Conservation (phyloP, 768 basidiomycete species). For the Tylopilus subfusipes region DNA sequence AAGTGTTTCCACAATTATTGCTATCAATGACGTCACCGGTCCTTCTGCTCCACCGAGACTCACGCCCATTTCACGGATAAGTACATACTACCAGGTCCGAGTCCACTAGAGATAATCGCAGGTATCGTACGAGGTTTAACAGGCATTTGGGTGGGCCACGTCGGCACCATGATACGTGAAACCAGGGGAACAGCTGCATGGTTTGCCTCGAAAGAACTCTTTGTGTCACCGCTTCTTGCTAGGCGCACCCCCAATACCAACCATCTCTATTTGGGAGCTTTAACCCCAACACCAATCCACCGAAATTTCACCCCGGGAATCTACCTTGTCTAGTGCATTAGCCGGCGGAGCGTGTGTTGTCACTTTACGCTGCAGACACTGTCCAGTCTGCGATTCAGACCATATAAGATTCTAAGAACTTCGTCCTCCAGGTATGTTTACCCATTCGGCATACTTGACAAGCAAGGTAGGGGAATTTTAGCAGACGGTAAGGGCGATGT, state of each 20-base stretch:
- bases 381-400: slow-evolving; percentile 92
- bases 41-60: slow-evolving; percentile 10
- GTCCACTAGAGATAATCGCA: slow-evolving; percentile 49
- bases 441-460: slow-evolving; percentile 10
- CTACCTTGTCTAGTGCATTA: background rate
- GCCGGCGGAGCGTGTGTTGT: slow-evolving; percentile 59
- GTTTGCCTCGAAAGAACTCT: slow-evolving; percentile 82
- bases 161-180: slow-evolving; percentile 82
- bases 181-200: slow-evolving; percentile 81
- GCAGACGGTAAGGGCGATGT: slow-evolving; percentile 66
- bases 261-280: background rate
- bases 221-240: slow-evolving; percentile 59
- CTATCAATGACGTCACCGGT: background rate
- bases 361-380: slow-evolving; percentile 86
- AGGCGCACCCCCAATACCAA: slow-evolving; percentile 31
- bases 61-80: slow-evolving; percentile 10
- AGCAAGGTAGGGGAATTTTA: slow-evolving; percentile 44
- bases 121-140: slow-evolving; percentile 52
- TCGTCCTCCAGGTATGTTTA: slow-evolving; percentile 37
- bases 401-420: slow-evolving; percentile 82
- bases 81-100: too few relatives aligned
- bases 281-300: background rate
- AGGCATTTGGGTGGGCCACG: slow-evolving; percentile 84
- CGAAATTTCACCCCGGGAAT: too few relatives aligned
- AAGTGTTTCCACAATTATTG: slow-evolving; percentile 4